A percentile compares a stretch with the other conserved stretches of the same genome.
Conservation (phyloP, 129 eudicot genomes). For the Helichrysum umbraculigerum region DNA sequence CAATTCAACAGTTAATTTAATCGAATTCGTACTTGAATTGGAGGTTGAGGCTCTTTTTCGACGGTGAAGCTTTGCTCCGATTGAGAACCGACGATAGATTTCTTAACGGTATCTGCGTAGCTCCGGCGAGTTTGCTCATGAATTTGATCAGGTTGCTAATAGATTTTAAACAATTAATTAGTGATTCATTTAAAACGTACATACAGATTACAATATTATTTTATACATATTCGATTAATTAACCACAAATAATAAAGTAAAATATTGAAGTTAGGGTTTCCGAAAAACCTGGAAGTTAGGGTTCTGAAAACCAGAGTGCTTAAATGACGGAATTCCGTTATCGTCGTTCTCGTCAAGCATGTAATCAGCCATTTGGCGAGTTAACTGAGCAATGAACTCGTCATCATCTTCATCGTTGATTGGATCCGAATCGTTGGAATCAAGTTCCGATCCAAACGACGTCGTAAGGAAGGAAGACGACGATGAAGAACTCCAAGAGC, state of each 20-base stretch:
- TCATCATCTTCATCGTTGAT: slow-evolving; percentile 47
- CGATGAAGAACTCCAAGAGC: slow-evolving; percentile 50
- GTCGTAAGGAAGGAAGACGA: slow-evolving; percentile 49
- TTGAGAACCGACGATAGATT: slow-evolving; percentile 23
- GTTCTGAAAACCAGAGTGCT: slow-evolving; percentile 21
- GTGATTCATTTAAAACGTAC: neutral
- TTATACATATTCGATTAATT: too few relatives aligned
- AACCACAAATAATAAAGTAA: neutral
- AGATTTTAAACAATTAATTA: slow-evolving; percentile 5
- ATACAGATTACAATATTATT: neutral
- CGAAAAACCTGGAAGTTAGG: slow-evolving; percentile 36
- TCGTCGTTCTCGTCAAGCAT: slow-evolving; percentile 68
- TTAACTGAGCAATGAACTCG: slow-evolving; percentile 69
- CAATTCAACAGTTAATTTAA: neutral
- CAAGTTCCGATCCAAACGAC: slow-evolving; percentile 58
- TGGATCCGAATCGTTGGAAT: slow-evolving; percentile 51
- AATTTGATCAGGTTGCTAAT: slow-evolving; percentile 9
- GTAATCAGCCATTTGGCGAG: slow-evolving; percentile 76
- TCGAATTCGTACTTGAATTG: slow-evolving; percentile 38
- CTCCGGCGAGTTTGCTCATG: slow-evolving; percentile 37
- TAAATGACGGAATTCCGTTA: neutral
- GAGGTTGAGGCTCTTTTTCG: slow-evolving; percentile 28
- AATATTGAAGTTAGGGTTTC: slow-evolving; percentile 5
- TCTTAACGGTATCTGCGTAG: slow-evolving; percentile 43
- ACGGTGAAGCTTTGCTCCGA: slow-evolving; percentile 7